Conservation (phyloP, 805 yeast species). For the Kodamaea laetipori region DNA sequence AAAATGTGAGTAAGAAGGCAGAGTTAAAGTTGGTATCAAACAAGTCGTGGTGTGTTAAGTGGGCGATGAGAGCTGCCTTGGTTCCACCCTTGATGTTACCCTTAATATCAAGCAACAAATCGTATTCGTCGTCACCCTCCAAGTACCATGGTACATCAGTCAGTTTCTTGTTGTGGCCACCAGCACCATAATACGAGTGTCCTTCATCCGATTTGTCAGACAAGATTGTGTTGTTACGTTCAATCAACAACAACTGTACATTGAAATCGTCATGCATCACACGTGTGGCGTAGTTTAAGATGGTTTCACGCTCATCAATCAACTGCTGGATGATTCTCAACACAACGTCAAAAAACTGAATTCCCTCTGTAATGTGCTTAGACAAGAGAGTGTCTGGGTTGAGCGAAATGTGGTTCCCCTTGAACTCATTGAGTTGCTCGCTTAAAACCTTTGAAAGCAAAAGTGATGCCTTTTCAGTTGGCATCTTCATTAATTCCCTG, state of each 20-base stretch:
- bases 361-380: slow-evolving; percentile 39
- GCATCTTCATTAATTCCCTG: slow-evolving; percentile 38
- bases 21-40: slow-evolving; percentile 65
- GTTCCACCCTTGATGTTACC: slow-evolving; percentile 86
- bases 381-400: slow-evolving; percentile 44
- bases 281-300: slow-evolving; percentile 72
- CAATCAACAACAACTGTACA: slow-evolving; percentile 54
- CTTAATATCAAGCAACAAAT: slow-evolving; percentile 58
- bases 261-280: slow-evolving; percentile 75
- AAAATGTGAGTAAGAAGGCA: slow-evolving; percentile 72
- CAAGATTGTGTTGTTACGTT: slow-evolving; percentile 43
- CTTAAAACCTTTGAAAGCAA: slow-evolving; percentile 49
- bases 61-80: slow-evolving; percentile 72
- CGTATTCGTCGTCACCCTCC: slow-evolving; percentile 65
- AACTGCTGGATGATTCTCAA: slow-evolving; percentile 53
- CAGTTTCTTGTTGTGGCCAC: slow-evolving; percentile 34
- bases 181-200: slow-evolving; percentile 27
- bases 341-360: slow-evolving; percentile 36
- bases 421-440: slow-evolving; percentile 43
- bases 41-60: slow-evolving; percentile 72
- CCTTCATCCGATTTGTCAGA: slow-evolving; percentile 41
- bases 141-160: slow-evolving; percentile 69
- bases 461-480: slow-evolving; percentile 53
- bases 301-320: slow-evolving; percentile 68
- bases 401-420: slow-evolving; percentile 36